Evolutionary conservation across 1,139 yeast species (phyloP), one percentile per base, ranked within the genome.

Genomic region (Kluyveromyces marxianus): DNA sequence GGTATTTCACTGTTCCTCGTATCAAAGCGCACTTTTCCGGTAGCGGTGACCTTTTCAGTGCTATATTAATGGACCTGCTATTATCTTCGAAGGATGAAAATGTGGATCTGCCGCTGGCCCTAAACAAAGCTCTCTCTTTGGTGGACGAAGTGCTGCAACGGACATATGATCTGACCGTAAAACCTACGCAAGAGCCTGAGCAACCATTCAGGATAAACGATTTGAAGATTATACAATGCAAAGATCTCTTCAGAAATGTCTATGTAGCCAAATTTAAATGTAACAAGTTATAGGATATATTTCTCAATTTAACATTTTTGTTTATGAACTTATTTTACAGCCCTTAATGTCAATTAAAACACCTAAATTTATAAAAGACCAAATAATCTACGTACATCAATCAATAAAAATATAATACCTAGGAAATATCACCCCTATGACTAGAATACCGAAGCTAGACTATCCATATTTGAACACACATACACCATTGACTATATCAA

Each of bases 41-140:
- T 0, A 89, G 92, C 4, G 98, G 98, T 2, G 98, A 92, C 58
- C 68, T 92, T 38, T 88, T 92, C 61, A 78, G 95, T 0, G 95
- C 96, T 0, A 62, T 90, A 39, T 63, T 89, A 35, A 63, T 85
- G 2, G 92, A 87, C 65, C 71, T 81, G 48, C 66, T 77, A 42
- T 68, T 69, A 55, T 36, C 41, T 43, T 34, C 44, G 21, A 14
- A 14, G 21, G 21, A 14, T 21, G 43, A 44, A 3, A 46, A 50
- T 4, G 24, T 47, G 1, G 47, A 47, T 8, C 47, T 54, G 2
- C 44, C 54, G 2, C 44, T 51, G 1, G 62, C 70, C 3, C 50
- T 68, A 34, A 58, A 58, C 29, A 60, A 60, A 41, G 63, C 63
- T 1, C 42, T 67, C 2, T 56, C 64, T n/a, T 57, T 65, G 35